Evolutionary conservation across 2,329 filamentous ascomycete genomes (phyloP).

Genomic region (Catunica adiposa): DNA sequence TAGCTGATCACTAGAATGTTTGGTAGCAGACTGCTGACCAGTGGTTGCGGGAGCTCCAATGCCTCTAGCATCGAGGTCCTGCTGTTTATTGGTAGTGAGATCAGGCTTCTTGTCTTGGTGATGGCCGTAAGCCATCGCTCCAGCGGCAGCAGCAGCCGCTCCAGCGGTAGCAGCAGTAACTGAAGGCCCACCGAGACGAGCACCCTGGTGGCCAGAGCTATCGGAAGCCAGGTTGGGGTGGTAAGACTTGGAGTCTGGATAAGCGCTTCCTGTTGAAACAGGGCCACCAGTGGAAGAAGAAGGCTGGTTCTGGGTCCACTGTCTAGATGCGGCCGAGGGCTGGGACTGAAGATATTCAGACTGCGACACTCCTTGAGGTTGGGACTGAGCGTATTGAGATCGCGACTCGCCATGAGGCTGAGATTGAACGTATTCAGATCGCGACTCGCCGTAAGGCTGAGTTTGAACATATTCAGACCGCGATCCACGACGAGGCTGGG

Average conservation of each 20-base stretch:
- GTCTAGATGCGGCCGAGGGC: neutral
- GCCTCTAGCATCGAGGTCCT: slow-evolving; percentile 3
- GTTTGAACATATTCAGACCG: too few relatives aligned
- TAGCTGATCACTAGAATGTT: slow-evolving; percentile 1
- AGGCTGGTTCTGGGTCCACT: neutral
- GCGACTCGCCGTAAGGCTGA: too few relatives aligned
- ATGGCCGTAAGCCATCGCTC: slow-evolving; percentile 5
- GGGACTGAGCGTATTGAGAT: too few relatives aligned
- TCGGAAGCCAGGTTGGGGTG: neutral
- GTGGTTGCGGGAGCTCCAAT: neutral
- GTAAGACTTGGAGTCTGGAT: neutral
- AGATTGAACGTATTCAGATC: neutral
- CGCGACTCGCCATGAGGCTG: neutral
- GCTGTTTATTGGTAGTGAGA: neutral
- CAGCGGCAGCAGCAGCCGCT: neutral
- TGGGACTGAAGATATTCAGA: neutral
- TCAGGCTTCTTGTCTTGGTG: neutral
- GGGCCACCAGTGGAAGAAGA: neutral
- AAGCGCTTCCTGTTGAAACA: too few relatives aligned
- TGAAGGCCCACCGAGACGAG: neutral
- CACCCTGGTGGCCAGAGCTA: neutral
- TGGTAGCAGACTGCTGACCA: neutral
- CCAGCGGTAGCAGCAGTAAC: neutral
- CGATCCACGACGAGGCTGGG: too few relatives aligned
- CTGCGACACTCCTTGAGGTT: neutral